Base-by-base conservation (phyloP, 805 yeast genomes). In the Hyphopichia homilentoma region DNA sequence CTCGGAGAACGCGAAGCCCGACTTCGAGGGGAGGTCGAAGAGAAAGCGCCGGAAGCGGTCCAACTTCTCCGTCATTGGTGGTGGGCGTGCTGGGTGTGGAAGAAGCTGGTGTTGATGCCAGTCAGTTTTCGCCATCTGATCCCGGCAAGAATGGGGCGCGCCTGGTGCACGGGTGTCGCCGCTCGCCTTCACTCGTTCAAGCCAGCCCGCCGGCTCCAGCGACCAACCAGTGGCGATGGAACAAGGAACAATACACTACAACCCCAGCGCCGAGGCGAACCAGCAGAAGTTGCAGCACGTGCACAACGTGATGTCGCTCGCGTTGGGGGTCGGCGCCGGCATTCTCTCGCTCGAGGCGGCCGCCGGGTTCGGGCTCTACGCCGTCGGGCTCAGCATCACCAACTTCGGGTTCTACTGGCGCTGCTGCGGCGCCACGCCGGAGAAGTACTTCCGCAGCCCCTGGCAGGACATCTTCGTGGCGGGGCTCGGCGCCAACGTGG, bases 321-420 rank as follows among this genome's bases (percentile, higher is more conserved):
- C 51, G 5, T 48, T 64, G 21, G 73, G 73, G 1, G 51, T 61
- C 6, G 70, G 58, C 3, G 59, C 68, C 3, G 73, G 73, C 0
- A 48, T 59, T 9, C 47, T 66, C 34, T 57, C 68, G 2, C 44
- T 66, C 29, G 71, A 64, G 35, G 53, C 69, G 4, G 17, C 39
- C 16, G 29, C 44, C 21, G 73, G 73, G 14, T 57, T 66, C 34
- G 40, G 44, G 12, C 57, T 67, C 40, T 67, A 60, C 37, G 29
- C 55, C 5, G 41, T 46, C 11, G 70, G 70, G 7, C 44, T 58
- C 32, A 42, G 60, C n/a, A 26, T 59, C 7, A 39, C 58, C 16
- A 63, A 64, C 38, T 19, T 40, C 3, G 41, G 50, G 11, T 65
- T 63, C 35, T 50, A 49, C 34, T 8, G 34, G 12, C 35, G 56